Conservation (phyloP, 768 basidiomycete species). For the Boletellus sp. region DNA sequence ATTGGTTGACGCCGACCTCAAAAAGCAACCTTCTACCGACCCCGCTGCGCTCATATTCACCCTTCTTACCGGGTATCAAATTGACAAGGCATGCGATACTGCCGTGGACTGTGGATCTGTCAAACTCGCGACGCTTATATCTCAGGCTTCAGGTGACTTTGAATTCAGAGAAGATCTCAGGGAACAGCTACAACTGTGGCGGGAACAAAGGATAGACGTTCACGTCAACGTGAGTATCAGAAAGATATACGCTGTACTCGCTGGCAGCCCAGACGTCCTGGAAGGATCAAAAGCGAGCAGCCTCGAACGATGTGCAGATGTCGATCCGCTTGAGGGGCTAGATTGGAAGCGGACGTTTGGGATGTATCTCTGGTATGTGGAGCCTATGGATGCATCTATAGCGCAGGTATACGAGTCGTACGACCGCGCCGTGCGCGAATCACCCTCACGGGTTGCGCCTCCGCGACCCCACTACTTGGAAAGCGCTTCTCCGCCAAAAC, state of each 20-base stretch:
- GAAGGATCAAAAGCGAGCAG: slow-evolving; percentile 52
- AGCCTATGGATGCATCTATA: slow-evolving; percentile 66
- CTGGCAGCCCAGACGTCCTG: slow-evolving; percentile 65
- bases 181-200: slow-evolving; percentile 81
- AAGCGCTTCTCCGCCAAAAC: slow-evolving; percentile 17
- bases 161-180: slow-evolving; percentile 69
- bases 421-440: slow-evolving; percentile 39
- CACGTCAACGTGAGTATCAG: slow-evolving; percentile 66
- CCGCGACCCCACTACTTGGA: slow-evolving; percentile 61
- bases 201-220: slow-evolving; percentile 65
- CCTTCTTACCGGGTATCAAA: slow-evolving; percentile 81
- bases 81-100: slow-evolving; percentile 73
- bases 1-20: slow-evolving; percentile 68
- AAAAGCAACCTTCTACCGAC: slow-evolving; percentile 41
- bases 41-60: slow-evolving; percentile 62
- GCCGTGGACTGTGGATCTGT: slow-evolving; percentile 75
- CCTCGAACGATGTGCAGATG: slow-evolving; percentile 48
- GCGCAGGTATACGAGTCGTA: slow-evolving; percentile 66
- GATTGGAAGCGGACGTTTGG: slow-evolving; percentile 97
- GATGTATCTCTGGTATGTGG: slow-evolving; percentile 84
- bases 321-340: slow-evolving; percentile 65
- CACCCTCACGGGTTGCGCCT: slow-evolving; percentile 41
- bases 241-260: slow-evolving; percentile 79
- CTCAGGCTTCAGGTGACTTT: slow-evolving; percentile 79
- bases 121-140: slow-evolving; percentile 83